Base-by-base conservation (phyloP, 73 alveolate species). In the Stentor roeselii region DNA sequence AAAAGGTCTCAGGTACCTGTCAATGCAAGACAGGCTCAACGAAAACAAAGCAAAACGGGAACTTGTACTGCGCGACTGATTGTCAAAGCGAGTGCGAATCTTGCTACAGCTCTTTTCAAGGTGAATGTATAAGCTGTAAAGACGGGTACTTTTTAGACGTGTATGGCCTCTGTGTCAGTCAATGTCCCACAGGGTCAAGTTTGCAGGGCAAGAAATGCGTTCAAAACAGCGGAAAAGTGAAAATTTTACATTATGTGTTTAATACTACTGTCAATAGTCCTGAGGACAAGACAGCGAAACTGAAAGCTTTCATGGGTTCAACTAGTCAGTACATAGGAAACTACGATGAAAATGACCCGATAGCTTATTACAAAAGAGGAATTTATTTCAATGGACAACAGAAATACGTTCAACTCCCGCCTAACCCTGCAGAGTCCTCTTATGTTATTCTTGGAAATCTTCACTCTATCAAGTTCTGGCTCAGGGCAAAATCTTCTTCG, bases 301-400 rank as follows among this genome's bases (percentile, higher is more conserved):
- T 67, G 15, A 30, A 30, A 67, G 80, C 80, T 27, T 67, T 27
- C 34, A 67, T 67, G 80, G 80, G 80, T 21, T 67, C 80, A 21
- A 67, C 80, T 67, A 32, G 21, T 34, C 1, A 1, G 11, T 67
- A 67, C 34, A 27, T 11, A 21, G 27, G 27, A 27, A 2, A 67
- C 34, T 67, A 67, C 37, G 80, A 67, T 67, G 34, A 30, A 27
- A 67, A 67, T 67, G 80, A 67, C 34, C 80, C 80, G 11, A 67
- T 67, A 1, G 42, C 80, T 67, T 21, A 27, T 27, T 67, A 67
- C 80, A 21, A 67, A 2, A 36, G 37, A 30, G 80, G 80, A 2
- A 21, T 67, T 30, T 67, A 67, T 67, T 67, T 67, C 34, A 21
- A 21, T 0, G 80, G 80, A 2, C 6, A 50, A 11, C 21, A 67